A percentile compares a stretch with the other conserved stretches of the same genome.
phyloP scores from a whole-genome alignment of 768 basidiomycete species.

The Russula brevipes region DNA sequence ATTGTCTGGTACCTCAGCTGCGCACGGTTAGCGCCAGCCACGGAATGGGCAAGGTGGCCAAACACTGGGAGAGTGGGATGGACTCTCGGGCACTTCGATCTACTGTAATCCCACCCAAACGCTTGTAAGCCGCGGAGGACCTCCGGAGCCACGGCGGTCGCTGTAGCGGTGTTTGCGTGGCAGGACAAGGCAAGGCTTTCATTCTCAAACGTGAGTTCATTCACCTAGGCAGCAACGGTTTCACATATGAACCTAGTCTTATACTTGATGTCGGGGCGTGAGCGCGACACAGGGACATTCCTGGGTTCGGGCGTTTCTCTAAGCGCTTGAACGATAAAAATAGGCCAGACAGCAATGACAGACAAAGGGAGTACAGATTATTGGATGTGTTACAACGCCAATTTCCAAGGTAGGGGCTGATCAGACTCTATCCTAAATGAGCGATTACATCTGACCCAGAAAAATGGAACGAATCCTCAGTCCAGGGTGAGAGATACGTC shows the following conservation, averaged over 20 bases:
- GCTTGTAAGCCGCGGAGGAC: conserved; percentile 11
- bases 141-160: conserved; percentile 2
- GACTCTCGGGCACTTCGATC: neutral
- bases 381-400: neutral
- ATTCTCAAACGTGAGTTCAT: neutral
- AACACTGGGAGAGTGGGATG: neutral
- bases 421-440: conserved; percentile 1
- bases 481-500: conserved; percentile 44
- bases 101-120: neutral
- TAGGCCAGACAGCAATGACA: too few species aligned
- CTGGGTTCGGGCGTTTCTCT: neutral
- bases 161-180: neutral
- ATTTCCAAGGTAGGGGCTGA: neutral
- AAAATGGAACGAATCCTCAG: neutral
- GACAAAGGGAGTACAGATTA: neutral
- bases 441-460: neutral
- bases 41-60: neutral
- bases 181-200: neutral
- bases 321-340: neutral
- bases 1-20: neutral
- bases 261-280: neutral
- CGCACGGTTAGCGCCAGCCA: neutral
- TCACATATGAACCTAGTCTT: neutral
- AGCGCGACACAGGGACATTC: neutral
- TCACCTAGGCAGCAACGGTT: neutral